Evolutionary conservation across 139 green algal genomes (phyloP).

Genomic region (Nannochloris sp.): DNA sequence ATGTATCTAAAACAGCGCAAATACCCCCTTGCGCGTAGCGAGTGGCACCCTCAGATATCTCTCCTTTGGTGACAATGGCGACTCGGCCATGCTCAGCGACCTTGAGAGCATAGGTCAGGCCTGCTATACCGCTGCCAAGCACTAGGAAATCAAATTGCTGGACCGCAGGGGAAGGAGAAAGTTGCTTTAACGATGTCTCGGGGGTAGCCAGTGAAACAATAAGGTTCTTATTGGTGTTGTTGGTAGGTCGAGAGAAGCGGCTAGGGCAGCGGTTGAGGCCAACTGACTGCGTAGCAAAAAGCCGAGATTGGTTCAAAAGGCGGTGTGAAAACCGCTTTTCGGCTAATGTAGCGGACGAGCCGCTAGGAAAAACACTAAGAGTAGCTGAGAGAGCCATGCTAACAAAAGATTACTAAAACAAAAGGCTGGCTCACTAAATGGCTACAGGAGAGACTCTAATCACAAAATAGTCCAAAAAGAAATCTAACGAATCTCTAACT

Average conservation of each 20-base stretch:
- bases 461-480: conserved; percentile 28
- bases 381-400: background rate
- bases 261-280: background rate
- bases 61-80: conserved; percentile 89
- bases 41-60: conserved; percentile 73
- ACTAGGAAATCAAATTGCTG: conserved; percentile 80
- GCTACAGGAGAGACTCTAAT: no score
- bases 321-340: background rate
- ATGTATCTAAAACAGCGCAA: conserved; percentile 83
- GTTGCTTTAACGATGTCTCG: no score
- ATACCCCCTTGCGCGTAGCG: conserved; percentile 89
- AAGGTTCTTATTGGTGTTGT: background rate
- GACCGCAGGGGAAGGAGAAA: background rate
- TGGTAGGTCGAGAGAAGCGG: background rate
- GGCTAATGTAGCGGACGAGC: background rate
- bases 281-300: background rate
- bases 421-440: background rate
- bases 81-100: conserved; percentile 86
- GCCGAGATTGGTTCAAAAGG: background rate
- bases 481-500: conserved; percentile 24
- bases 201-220: background rate
- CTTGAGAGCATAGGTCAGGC: conserved; percentile 90
- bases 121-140: conserved; percentile 90
- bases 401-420: background rate
- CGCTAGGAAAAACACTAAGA: background rate